phyloP scores from a whole-genome alignment of 768 basidiomycete genomes.

The Phlebiopsis flavidoalba region DNA sequence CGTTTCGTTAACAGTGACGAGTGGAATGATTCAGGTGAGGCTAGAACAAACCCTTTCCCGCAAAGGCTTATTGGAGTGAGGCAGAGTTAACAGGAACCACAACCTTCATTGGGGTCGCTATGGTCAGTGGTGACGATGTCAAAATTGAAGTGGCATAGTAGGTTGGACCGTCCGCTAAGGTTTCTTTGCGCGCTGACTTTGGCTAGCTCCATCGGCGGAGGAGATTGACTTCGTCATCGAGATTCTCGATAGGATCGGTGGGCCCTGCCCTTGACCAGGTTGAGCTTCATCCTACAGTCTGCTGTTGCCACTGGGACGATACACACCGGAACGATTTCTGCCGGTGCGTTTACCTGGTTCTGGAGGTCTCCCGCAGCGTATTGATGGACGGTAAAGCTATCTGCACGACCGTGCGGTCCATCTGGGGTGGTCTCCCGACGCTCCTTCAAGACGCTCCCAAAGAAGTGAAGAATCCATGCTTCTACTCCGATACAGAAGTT shows the following conservation, averaged over 20 bases:
- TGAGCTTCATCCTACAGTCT: constrained; percentile 52
- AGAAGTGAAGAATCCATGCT: constrained; percentile 49
- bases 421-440: constrained; percentile 74
- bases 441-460: constrained; percentile 57
- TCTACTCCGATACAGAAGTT: constrained; percentile 59
- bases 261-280: constrained; percentile 65
- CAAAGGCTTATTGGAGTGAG: not conserved
- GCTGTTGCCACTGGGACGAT: constrained; percentile 59
- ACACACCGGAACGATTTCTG: constrained; percentile 79
- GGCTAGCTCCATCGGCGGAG: constrained; percentile 49
- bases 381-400: constrained; percentile 36
- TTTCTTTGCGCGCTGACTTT: constrained; percentile 6
- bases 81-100: constrained; percentile 57
- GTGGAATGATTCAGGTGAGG: constrained; percentile 71
- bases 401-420: constrained; percentile 67
- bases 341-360: constrained; percentile 41
- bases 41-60: not conserved
- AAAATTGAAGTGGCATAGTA: constrained; percentile 87
- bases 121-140: constrained; percentile 75
- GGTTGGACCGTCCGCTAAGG: constrained; percentile 11
- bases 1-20: constrained; percentile 80
- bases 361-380: not conserved
- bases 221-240: constrained; percentile 82
- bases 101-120: constrained; percentile 73
- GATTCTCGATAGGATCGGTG: constrained; percentile 63